Evolutionary conservation across 176 grass and related monocot genomes (phyloP).

Genomic region (Zea luxurians): DNA sequence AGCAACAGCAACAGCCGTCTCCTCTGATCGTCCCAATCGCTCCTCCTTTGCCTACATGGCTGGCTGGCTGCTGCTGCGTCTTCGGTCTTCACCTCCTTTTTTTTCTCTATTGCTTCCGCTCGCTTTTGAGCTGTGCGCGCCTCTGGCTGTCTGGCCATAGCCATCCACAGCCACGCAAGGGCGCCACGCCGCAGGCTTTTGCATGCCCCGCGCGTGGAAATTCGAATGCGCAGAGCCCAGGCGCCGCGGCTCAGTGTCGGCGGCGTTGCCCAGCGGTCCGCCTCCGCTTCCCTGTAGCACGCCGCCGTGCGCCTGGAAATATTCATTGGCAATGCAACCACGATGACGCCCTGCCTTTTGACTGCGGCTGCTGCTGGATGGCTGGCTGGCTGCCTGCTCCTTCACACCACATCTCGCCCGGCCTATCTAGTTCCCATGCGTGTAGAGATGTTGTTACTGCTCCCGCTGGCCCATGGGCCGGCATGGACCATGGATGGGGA

Average conservation of each 20-base stretch:
- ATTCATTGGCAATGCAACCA: too few species aligned
- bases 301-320: too few species aligned
- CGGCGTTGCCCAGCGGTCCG: neutral
- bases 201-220: conserved; percentile 11
- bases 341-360: too few species aligned
- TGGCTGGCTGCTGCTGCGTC: neutral
- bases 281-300: neutral
- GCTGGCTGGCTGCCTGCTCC: too few species aligned
- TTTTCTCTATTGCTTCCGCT: neutral
- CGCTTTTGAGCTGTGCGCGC: neutral
- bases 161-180: neutral
- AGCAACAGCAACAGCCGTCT: neutral
- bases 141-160: neutral
- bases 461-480: too few species aligned
- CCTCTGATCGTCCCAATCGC: neutral
- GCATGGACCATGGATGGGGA: too few species aligned
- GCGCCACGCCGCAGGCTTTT: conserved; percentile 44
- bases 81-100: neutral
- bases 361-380: too few species aligned
- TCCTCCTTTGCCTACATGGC: neutral
- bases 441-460: too few species aligned
- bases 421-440: neutral
- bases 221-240: neutral
- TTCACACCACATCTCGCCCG: too few species aligned
- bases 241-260: neutral